Evolutionary conservation across 1,284 basidiomycete species (phyloP), one percentile per base, ranked within the genome.

Genomic region (Rhodotorula sp.): DNA sequence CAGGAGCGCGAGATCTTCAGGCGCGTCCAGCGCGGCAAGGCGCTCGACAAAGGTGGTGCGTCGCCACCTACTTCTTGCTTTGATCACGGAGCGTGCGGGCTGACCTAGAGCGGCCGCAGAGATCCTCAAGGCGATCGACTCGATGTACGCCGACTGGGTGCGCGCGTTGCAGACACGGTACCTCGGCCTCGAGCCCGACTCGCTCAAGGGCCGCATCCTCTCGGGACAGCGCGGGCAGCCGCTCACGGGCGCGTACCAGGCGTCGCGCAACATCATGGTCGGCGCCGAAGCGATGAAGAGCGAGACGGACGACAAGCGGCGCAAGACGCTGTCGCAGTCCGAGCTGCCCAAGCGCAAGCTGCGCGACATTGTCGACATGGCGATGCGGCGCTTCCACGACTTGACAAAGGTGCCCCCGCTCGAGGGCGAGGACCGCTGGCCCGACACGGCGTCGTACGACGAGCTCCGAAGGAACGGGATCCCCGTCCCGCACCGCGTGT

Each of bases 1-100:
- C 65, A 71, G 41, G 70, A 71, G 53, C 46, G 61, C 32, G 61
- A 61, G 29, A 61, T 71, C 36, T 71, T 71, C 44, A 39, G 36
- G 51, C n/a, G 57, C 36, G 66, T 71, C 13, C 70, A 71, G 58
- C 46, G 56, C 21, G 70, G 70, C 21, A 63, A 64, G 51, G 27
- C 37, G 9, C 44, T 71, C 46, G 50, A 41, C 36, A 39, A 44
- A 27, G 65, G 62, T 12, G 61, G 66, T 64, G 22, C n/a, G 61
- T 62, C 7, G 27, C 27, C 34, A 27, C 29, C 39, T 36, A 13
- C 13, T 13, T 8, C 22, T 27, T 15, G 7, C 36, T 17, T 17
- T 19, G 9, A 3, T 1, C 6, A 2, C n/a, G n/a, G n/a, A n/a
- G n/a, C n/a, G n/a, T n/a, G n/a, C n/a, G n/a, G n/a, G n/a, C n/a